Conservation (phyloP, 352 stramenopile species). For the Globisporangium middletonii region DNA sequence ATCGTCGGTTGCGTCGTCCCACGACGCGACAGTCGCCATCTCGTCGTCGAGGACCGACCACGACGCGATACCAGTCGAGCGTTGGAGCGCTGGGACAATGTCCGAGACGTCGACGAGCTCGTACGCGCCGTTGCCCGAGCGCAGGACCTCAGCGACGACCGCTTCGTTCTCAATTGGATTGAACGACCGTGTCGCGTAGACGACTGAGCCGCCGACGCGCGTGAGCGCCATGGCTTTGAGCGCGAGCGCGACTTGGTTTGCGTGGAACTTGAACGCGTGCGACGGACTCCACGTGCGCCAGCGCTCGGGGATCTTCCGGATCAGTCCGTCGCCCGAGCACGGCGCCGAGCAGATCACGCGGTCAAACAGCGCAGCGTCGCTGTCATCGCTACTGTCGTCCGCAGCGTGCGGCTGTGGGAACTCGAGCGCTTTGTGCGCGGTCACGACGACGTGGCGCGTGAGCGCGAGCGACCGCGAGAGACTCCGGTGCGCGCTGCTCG, state of each 20-base stretch:
- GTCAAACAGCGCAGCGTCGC: constrained; percentile 45
- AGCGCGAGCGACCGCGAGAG: constrained; percentile 52
- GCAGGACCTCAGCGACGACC: constrained; percentile 71
- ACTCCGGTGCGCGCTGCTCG: constrained; percentile 42
- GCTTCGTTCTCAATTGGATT: constrained; percentile 85
- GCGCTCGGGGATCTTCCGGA: constrained; percentile 73
- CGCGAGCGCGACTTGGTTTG: constrained; percentile 79
- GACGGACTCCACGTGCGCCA: constrained; percentile 73
- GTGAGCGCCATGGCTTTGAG: constrained; percentile 44
- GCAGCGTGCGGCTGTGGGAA: constrained; percentile 38
- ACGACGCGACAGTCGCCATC: constrained; percentile 38
- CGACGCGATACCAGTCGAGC: constrained; percentile 27
- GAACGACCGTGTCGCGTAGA: constrained; percentile 78
- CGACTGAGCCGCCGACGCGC: constrained; percentile 36
- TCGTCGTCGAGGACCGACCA: constrained; percentile 60
- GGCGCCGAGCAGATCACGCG: constrained; percentile 69
- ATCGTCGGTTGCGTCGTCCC: constrained; percentile 41
- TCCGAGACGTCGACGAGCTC: constrained; percentile 53
- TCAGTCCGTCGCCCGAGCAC: constrained; percentile 74
- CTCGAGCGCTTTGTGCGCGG: constrained; percentile 63
- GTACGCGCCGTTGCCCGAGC: constrained; percentile 37
- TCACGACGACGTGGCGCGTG: constrained; percentile 47
- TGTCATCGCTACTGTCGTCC: constrained; percentile 1
- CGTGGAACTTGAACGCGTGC: constrained; percentile 43
- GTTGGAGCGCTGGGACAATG: constrained; percentile 30